A percentile compares a stretch with the other conserved stretches of the same genome.
Evolutionary conservation across 2,329 filamentous ascomycete species (phyloP).

Genomic region (Fusarium irregulare): DNA sequence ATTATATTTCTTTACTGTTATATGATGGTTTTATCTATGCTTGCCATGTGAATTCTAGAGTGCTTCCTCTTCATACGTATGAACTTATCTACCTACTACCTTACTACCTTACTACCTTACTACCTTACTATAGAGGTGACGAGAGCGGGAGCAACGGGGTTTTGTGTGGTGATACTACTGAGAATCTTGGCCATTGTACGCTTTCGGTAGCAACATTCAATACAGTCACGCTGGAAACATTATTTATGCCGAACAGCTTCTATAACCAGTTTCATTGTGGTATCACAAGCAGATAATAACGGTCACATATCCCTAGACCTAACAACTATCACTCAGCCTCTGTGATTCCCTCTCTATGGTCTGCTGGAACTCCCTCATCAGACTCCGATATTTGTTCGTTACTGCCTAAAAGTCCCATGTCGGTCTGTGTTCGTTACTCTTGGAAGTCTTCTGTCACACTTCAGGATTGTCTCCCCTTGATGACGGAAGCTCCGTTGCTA

Average conservation of each 20-base stretch:
- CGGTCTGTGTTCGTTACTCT: neutral
- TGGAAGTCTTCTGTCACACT: neutral
- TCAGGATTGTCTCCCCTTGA: too few relatives aligned
- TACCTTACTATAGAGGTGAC: neutral
- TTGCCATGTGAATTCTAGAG: neutral
- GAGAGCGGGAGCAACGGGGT: neutral
- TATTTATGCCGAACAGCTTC: neutral
- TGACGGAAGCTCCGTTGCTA: too few relatives aligned
- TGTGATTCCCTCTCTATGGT: neutral
- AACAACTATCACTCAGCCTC: neutral
- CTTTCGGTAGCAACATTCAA: neutral
- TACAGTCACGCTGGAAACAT: neutral
- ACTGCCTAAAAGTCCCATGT: neutral
- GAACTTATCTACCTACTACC: neutral
- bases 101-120: neutral
- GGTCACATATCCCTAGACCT: neutral
- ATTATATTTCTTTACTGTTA: slow-evolving; percentile 40
- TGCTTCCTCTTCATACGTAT: neutral
- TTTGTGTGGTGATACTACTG: too few relatives aligned
- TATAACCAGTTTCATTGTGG: neutral
- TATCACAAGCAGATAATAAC: neutral
- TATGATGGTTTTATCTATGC: neutral
- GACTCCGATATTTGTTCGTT: neutral
- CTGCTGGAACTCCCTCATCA: neutral
- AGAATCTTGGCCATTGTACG: neutral